Percentiles rank a stretch among this genome's conserved stretches.
These are phyloP conservation scores for Chlorella sp. DNA, from an alignment of 139 green algal genomes.

Conservation along the genomic window DNA sequence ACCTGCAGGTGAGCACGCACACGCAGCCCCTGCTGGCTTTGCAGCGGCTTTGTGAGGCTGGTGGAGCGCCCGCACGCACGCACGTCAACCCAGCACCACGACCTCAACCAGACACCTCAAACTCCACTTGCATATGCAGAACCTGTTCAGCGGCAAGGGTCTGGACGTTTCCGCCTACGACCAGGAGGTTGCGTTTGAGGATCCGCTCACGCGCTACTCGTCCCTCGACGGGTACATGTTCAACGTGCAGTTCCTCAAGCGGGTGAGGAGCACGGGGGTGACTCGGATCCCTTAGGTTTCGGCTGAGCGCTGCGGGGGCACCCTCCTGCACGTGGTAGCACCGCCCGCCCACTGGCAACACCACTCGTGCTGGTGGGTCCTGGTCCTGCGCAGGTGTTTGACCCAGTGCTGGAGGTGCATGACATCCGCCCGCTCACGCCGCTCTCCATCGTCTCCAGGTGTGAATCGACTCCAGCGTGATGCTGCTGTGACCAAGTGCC, in stretches of 20 bases:
- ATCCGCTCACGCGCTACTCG: slow-evolving; percentile 48
- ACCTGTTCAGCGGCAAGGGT: slow-evolving; percentile 48
- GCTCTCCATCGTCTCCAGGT: not conserved
- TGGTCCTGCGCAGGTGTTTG: slow-evolving; percentile 17
- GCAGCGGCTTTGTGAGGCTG: no score
- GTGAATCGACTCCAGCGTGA: no score
- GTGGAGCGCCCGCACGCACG: no score
- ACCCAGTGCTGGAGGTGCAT: slow-evolving; percentile 30
- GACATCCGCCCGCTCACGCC: slow-evolving; percentile 18
- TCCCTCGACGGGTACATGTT: slow-evolving; percentile 42
- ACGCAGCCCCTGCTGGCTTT: no score
- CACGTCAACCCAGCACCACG: no score
- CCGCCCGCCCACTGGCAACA: not conserved
- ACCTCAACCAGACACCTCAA: no score
- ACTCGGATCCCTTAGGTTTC: not conserved
- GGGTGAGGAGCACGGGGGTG: not conserved
- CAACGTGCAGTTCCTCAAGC: slow-evolving; percentile 48
- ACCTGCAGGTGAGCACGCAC: no score
- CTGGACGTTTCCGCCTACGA: slow-evolving; percentile 44
- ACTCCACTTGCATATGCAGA: no score
- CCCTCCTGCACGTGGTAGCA: not conserved
- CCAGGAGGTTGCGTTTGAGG: slow-evolving; percentile 23
- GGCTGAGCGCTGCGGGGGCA: not conserved
- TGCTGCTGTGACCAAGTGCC: no score
- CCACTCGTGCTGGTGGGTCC: not conserved